Evolutionary conservation across 768 basidiomycete species (phyloP).

Genomic region (Suillus decipiens): DNA sequence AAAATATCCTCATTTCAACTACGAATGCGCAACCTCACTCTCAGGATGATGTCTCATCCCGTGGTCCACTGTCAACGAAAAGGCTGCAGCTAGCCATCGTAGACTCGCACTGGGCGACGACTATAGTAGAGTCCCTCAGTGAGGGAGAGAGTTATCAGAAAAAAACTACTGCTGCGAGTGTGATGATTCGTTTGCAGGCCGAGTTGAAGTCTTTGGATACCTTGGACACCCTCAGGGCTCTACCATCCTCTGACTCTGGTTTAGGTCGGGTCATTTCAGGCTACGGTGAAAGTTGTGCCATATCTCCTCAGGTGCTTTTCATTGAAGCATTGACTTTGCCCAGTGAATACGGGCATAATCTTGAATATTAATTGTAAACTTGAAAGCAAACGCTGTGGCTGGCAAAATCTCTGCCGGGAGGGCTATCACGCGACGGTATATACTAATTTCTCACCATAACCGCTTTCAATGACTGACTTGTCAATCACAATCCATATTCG

Average conservation of each 20-base stretch:
- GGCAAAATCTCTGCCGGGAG: too few relatives aligned
- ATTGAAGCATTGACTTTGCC: too few relatives aligned
- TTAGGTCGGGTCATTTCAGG: background rate
- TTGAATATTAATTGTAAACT: too few relatives aligned
- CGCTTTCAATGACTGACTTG: too few relatives aligned
- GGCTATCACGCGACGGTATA: too few relatives aligned
- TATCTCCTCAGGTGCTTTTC: constrained; percentile 1
- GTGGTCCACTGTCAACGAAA: background rate
- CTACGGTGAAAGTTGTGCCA: background rate
- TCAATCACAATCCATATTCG: too few relatives aligned
- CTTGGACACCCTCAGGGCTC: background rate
- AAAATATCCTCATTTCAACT: constrained; percentile 1
- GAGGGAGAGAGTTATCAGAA: background rate
- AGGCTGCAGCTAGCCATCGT: background rate
- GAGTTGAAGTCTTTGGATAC: background rate
- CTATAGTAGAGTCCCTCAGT: background rate
- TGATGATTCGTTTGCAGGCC: background rate
- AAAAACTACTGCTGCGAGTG: background rate
- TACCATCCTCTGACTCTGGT: constrained; percentile 5
- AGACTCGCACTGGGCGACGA: background rate
- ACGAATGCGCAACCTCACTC: background rate
- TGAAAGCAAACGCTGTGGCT: too few relatives aligned
- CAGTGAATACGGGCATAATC: too few relatives aligned
- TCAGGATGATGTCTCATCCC: background rate
- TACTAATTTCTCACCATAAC: too few relatives aligned